Percentiles rank a stretch among this genome's conserved stretches.
Evolutionary conservation across 1,284 basidiomycete species (phyloP).

Genomic region (Hypsizygus ulmarius): DNA sequence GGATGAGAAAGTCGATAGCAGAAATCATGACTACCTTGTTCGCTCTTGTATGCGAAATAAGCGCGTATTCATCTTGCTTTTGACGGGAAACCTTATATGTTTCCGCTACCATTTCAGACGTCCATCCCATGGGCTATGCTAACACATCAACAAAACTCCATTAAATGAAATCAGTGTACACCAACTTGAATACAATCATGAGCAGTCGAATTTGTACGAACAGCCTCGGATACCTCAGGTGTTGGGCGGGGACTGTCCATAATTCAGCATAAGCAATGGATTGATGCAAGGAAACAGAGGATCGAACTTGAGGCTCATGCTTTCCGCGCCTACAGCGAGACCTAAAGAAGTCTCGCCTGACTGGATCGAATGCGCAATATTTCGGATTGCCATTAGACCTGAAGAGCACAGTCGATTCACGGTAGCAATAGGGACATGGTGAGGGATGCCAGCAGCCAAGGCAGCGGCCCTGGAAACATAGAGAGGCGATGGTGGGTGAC

Average conservation of each 20-base stretch:
- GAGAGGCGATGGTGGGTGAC: conserved; percentile 80
- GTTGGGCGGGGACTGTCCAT: conserved; percentile 69
- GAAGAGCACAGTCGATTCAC: conserved; percentile 84
- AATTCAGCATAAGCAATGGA: conserved; percentile 4
- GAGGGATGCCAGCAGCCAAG: conserved; percentile 78
- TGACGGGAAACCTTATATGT: conserved; percentile 71
- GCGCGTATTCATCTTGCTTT: conserved; percentile 80
- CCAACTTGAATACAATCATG: conserved; percentile 75
- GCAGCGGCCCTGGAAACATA: conserved; percentile 79
- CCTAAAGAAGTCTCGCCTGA: conserved; percentile 70
- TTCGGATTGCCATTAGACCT: conserved; percentile 82
- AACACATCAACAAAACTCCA: neutral
- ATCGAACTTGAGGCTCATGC: conserved; percentile 78
- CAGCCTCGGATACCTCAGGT: conserved; percentile 61
- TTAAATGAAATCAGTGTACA: neutral
- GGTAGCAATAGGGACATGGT: conserved; percentile 72
- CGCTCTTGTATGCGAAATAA: conserved; percentile 80
- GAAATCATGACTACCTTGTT: conserved; percentile 41
- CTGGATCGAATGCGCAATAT: conserved; percentile 76
- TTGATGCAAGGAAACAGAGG: conserved; percentile 2
- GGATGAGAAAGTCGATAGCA: neutral
- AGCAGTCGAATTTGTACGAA: conserved; percentile 53
- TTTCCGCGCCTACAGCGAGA: conserved; percentile 79
- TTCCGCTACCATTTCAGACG: conserved; percentile 82
- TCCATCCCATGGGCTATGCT: conserved; percentile 88